Base-by-base conservation (phyloP, 352 stramenopile species). In the Aphanomyces invadans region DNA sequence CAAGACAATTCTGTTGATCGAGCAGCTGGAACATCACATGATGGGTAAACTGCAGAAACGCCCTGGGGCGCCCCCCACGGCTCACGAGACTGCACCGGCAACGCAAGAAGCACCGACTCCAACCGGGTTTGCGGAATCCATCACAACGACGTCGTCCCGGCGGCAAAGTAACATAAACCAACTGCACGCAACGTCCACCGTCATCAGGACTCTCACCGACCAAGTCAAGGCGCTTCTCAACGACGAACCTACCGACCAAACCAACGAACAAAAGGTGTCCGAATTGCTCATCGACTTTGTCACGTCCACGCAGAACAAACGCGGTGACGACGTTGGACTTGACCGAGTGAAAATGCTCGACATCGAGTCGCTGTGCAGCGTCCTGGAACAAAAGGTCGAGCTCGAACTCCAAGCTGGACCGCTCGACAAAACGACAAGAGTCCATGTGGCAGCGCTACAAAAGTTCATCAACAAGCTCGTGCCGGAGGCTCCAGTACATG, bases 151-250 rank as follows among this genome's bases (percentile, higher is more conserved):
- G 29, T 28, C 42, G 32, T 42, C 29, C 7, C 36, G 36, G 15
- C 36, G 36, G 36, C 36, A 42, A 15, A 42, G 36, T 15, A 7
- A 42, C 36, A 42, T n/a, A n/a, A n/a, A n/a, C 3, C 11, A 54
- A 45, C 21, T 31, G 2, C 21, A 2, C 1, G 25, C 46, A 1
- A 21, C 49, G 17, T 38, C 49, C 11, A 19, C 23, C 25, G 23
- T 57, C 11, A 1, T 63, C 9, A 45, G 17, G 32, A 57, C 33
- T 4, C 45, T 67, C 28, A 12, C 54, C 12, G 60, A 67, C 25
- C 32, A 60, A 17, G 57, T 67, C 17, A 67, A 67, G 36, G 42
- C 19, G 7, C n/a, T 67, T 19, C 48, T 67, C 60, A 15, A 39
- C 12, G 28, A 44, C n/a, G 49, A 12, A 11, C 39, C 39, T 2